These are phyloP conservation scores for Senna tora DNA, from an alignment of 306 rosid genomes.

Conservation along the genomic window DNA sequence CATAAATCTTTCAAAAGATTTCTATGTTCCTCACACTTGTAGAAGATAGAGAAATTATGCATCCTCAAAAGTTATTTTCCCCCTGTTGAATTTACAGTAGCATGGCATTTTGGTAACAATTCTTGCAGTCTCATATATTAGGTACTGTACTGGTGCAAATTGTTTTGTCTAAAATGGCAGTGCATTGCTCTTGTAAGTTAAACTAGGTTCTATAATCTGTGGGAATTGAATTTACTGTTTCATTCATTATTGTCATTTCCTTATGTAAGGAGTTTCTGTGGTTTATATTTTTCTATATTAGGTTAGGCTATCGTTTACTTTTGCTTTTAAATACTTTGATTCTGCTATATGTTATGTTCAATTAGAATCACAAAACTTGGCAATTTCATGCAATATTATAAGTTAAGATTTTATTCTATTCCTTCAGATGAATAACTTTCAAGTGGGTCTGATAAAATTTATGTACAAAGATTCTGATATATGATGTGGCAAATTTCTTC, in stretches of 20 bases:
- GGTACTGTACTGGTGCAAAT: conserved; percentile 4
- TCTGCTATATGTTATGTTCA: conserved; percentile 25
- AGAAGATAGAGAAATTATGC: conserved; percentile 32
- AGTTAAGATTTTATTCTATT: conserved; percentile 27
- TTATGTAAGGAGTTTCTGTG: conserved; percentile 7
- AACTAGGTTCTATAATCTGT: not conserved
- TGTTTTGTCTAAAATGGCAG: conserved; percentile 9
- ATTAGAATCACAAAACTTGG: conserved; percentile 30
- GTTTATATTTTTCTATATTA: conserved; percentile 15
- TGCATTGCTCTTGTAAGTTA: conserved; percentile 11
- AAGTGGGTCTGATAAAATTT: conserved; percentile 14
- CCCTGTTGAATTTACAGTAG: conserved; percentile 28
- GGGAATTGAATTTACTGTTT: conserved; percentile 1
- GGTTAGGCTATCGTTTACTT: conserved; percentile 17
- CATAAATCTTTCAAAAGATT: conserved; percentile 31
- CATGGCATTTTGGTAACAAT: conserved; percentile 18
- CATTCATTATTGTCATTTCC: not conserved
- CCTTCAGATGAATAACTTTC: conserved; percentile 29
- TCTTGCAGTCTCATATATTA: not conserved
- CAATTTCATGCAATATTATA: not conserved
- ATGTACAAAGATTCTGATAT: not conserved
- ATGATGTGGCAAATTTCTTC: conserved; percentile 2
- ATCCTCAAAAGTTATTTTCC: conserved; percentile 2
- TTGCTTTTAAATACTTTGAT: conserved; percentile 21
- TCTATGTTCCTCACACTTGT: conserved; percentile 25